phyloP scores from a whole-genome alignment of 1,139 yeast genomes.

The Wickerhamomyces sp. region DNA sequence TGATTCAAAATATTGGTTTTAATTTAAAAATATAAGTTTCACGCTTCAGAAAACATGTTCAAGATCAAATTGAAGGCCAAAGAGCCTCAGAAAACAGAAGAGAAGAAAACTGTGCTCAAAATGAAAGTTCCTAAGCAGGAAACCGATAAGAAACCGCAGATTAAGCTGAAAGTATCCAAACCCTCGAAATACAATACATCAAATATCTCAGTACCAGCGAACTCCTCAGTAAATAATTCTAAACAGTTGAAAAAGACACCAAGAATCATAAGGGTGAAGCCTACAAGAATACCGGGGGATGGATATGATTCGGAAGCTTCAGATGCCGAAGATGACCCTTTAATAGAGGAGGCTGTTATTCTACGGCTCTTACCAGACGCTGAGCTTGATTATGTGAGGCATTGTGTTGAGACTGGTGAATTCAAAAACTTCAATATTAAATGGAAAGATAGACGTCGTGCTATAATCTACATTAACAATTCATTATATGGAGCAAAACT shows the following conservation, averaged over 20 bases:
- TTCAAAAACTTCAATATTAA: slow-evolving; percentile 67
- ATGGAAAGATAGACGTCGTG: slow-evolving; percentile 79
- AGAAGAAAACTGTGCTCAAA: slow-evolving; percentile 5
- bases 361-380: slow-evolving; percentile 77
- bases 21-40: no score
- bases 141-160: slow-evolving; percentile 22
- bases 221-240: slow-evolving; percentile 2
- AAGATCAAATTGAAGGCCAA: slow-evolving; percentile 25
- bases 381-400: slow-evolving; percentile 71
- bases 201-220: slow-evolving; percentile 2
- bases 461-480: slow-evolving; percentile 54
- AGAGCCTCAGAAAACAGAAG: not conserved
- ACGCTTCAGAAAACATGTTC: slow-evolving; percentile 18
- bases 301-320: slow-evolving; percentile 98
- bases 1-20: no score
- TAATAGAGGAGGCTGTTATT: slow-evolving; percentile 81
- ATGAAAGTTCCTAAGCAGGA: slow-evolving; percentile 8
- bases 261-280: slow-evolving; percentile 64
- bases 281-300: slow-evolving; percentile 84
- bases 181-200: not conserved
- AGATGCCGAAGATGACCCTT: slow-evolving; percentile 91
- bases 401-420: slow-evolving; percentile 80
- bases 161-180: slow-evolving; percentile 5
- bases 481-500: slow-evolving; percentile 75
- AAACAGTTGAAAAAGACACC: slow-evolving; percentile 38